Base-by-base conservation (phyloP, 2,329 filamentous ascomycete species). In the Neospermospora avenae region DNA sequence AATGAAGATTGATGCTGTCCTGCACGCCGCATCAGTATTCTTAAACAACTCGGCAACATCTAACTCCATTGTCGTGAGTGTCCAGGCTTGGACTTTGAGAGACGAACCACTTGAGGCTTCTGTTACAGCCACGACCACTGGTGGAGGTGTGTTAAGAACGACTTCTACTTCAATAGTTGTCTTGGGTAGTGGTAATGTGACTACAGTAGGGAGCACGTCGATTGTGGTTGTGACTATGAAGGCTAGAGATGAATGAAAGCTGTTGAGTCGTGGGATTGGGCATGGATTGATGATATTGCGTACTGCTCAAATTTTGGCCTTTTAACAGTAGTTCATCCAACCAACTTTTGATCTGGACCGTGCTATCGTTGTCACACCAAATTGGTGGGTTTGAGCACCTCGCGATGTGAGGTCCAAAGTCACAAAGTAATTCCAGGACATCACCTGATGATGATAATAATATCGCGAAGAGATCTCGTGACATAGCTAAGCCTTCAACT, bases 21-120 rank as follows among this genome's bases (percentile, higher is more conserved):
- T 51, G 22, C 31, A 58, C 28, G 55, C 55, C 8, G 58, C 55
- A n/a, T 44, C 57, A 3, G 53, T 60, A 14, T 60, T 63, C 18
- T 46, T 60, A 41, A 24, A 2, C 5, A 37, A 31, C 20, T 28
- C 39, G 6, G 41, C 42, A 13, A n/a, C 39, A 4, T 56, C 25
- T 8, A 35, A 41, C 7, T 37, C 53, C n/a, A 10, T 37, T 56
- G n/a, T n/a, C n/a, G 31, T 13, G 13, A 56, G n/a, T 13, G 37
- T 56, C 10, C 39, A 35, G n/a, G 39, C 39, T 22, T 56, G 45
- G 5, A 56, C 42, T 35, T 18, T 56, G 31, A 46, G 28, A 4
- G 25, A 45, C 25, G 53, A 28, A 34, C 14, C 28, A 6, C 18
- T 39, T 14, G 18, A 24, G 16, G 3, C 18, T 8, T 56, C 53